phyloP scores from a whole-genome alignment of 2,329 filamentous ascomycete genomes.

The Trichophyton schoenleinii region DNA sequence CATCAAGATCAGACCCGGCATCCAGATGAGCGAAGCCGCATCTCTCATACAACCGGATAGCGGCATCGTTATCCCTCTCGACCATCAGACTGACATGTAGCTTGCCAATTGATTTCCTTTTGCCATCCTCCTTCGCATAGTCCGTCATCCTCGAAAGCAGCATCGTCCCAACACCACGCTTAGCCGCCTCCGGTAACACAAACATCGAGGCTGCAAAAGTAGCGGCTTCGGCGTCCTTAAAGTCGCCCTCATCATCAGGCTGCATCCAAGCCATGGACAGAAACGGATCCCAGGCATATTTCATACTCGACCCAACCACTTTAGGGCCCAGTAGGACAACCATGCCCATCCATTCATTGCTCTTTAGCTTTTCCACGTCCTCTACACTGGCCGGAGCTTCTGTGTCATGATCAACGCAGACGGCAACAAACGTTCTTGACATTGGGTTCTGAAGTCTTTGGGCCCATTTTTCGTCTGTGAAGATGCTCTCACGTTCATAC shows the following conservation, averaged over 20 bases:
- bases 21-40: conserved; percentile 15
- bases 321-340: conserved; percentile 20
- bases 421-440: conserved; percentile 19
- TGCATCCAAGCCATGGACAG: background rate
- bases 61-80: conserved; percentile 11
- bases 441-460: conserved; percentile 19
- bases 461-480: conserved; percentile 18
- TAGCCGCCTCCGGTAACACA: conserved; percentile 15
- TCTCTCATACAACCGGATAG: conserved; percentile 16
- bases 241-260: background rate
- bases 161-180: conserved; percentile 15
- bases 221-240: conserved; percentile 12
- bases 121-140: conserved; percentile 10
- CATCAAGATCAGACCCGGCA: background rate
- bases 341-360: conserved; percentile 22
- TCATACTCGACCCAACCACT: conserved; percentile 6
- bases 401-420: conserved; percentile 5
- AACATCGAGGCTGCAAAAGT: conserved; percentile 21
- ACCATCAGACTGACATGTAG: conserved; percentile 15
- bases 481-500: conserved; percentile 20
- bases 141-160: conserved; percentile 14
- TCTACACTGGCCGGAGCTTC: background rate
- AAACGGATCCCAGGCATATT: conserved; percentile 9
- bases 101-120: conserved; percentile 6
- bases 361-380: conserved; percentile 9